Base-by-base conservation (phyloP, 2,329 filamentous ascomycete species). In the Monilinia vaccinii-corymbosi region DNA sequence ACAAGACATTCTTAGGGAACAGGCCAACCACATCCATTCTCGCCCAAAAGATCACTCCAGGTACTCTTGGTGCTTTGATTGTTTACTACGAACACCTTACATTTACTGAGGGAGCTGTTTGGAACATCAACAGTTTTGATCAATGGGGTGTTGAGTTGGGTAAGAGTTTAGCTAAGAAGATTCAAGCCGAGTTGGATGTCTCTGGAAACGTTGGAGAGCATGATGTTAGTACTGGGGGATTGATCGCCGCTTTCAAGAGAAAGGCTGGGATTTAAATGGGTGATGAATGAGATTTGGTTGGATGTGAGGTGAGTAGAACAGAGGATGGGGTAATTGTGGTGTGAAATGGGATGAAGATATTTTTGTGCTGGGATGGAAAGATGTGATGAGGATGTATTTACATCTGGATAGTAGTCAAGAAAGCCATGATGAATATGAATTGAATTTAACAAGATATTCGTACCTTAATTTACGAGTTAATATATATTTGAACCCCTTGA, bases 51-150 rank as follows among this genome's bases (percentile, higher is more conserved):
- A 97, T 99, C 73, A 96, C 94, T 21, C 94, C 94, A 10, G 90
- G 87, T 47, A 91, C 96, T 70, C 84, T 99, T 51, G 94, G 94
- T 72, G 93, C 94, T 4, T 78, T 99, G 69, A 99, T 99, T 70
- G 93, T 91, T 66, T 99, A 97, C 83, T 99, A 99, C 77, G 94
- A 99, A 82, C 94, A 99, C 78, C 78, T 97, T 63, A 97, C 94
- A 60, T 99, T 99, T 76, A 95, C 90, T 42, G 94, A 99, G 79
- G 94, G 94, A 70, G 93, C 92, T 56, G 81, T 99, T 73, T 99
- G 94, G 94, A 96, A 97, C 79, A 96, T 99, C 81, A 99, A 99
- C 84, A 91, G 87, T 72, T 99, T 97, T 73, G 94, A 99, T 78
- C 94, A 99, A 81, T 99, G 94, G 94, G 94, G 94, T 77, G 94